Evolutionary conservation across 2,329 filamentous ascomycete genomes (phyloP).

Genomic region (Pyrenophora tritici-repentis): DNA sequence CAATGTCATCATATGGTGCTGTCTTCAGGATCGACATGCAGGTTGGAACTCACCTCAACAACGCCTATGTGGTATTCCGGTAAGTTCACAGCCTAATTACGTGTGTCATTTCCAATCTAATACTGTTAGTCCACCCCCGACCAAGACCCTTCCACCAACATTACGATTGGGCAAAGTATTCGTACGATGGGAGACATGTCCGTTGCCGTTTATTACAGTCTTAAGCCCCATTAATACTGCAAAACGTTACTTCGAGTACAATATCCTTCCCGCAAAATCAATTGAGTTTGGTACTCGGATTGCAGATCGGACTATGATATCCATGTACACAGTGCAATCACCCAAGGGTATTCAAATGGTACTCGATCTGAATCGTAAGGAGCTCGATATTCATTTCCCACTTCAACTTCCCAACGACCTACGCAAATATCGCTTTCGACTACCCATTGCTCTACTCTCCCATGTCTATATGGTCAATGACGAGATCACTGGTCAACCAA

Average conservation of each 20-base stretch:
- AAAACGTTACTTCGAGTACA: conserved; percentile 32
- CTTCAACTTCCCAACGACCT: conserved; percentile 24
- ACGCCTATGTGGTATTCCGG: conserved; percentile 34
- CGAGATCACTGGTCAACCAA: background rate
- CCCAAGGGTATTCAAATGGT: conserved; percentile 40
- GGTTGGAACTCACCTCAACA: conserved; percentile 4
- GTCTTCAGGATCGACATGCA: conserved; percentile 40
- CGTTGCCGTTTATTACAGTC: conserved; percentile 11
- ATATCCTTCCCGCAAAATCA: conserved; percentile 43
- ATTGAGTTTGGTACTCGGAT: conserved; percentile 68
- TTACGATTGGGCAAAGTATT: conserved; percentile 10
- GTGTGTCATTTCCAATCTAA: background rate
- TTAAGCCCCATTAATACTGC: conserved; percentile 30
- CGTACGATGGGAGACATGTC: conserved; percentile 12
- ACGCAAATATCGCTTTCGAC: conserved; percentile 49
- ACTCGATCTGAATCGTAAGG: conserved; percentile 52
- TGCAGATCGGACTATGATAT: conserved; percentile 61
- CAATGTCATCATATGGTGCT: conserved; percentile 30
- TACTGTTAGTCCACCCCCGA: conserved; percentile 20
- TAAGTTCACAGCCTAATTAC: conserved; percentile 5
- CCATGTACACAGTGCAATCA: conserved; percentile 57
- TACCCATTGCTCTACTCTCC: conserved; percentile 54
- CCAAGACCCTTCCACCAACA: conserved; percentile 6
- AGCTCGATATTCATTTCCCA: conserved; percentile 54
- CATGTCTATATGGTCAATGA: conserved; percentile 43